Evolutionary conservation across 345 rosid species (phyloP).

Genomic region (Lepidium aucheri): DNA sequence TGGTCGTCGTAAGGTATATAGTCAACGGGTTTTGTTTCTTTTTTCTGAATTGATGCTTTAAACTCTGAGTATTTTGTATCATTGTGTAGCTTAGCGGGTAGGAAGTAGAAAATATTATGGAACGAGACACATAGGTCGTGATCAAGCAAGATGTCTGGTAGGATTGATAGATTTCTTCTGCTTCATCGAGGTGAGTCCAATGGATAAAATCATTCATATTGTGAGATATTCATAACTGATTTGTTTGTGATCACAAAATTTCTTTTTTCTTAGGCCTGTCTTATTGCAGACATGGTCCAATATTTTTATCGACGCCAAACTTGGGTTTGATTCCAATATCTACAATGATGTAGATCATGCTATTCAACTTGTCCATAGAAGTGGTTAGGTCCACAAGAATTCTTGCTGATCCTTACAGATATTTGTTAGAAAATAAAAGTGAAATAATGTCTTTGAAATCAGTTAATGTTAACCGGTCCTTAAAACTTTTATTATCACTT

Average conservation of each 20-base stretch:
- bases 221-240: not conserved
- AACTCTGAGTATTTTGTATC: not conserved
- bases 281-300: slow-evolving; percentile 90
- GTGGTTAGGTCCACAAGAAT: slow-evolving; percentile 89
- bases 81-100: slow-evolving; percentile 51
- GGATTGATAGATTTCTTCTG: slow-evolving; percentile 99
- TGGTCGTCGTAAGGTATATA: slow-evolving; percentile 75
- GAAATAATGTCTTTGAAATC: slow-evolving; percentile 7
- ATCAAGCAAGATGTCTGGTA: slow-evolving; percentile 79
- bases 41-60: not conserved
- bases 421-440: slow-evolving; percentile 75
- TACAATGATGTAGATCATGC: slow-evolving; percentile 89
- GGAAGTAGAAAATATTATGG: slow-evolving; percentile 71
- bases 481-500: no score
- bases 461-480: no score
- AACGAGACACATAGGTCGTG: slow-evolving; percentile 85
- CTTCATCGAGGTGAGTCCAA: slow-evolving; percentile 74
- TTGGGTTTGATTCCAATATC: slow-evolving; percentile 86
- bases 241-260: not conserved
- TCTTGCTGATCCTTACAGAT: slow-evolving; percentile 72
- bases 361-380: slow-evolving; percentile 87
- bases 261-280: slow-evolving; percentile 52
- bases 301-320: slow-evolving; percentile 83
- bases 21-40: not conserved
- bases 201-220: not conserved